A percentile compares a stretch with the other conserved stretches of the same genome.
Conservation (phyloP, 192 early-diverging fungal species). For the Dissophora ornata region DNA sequence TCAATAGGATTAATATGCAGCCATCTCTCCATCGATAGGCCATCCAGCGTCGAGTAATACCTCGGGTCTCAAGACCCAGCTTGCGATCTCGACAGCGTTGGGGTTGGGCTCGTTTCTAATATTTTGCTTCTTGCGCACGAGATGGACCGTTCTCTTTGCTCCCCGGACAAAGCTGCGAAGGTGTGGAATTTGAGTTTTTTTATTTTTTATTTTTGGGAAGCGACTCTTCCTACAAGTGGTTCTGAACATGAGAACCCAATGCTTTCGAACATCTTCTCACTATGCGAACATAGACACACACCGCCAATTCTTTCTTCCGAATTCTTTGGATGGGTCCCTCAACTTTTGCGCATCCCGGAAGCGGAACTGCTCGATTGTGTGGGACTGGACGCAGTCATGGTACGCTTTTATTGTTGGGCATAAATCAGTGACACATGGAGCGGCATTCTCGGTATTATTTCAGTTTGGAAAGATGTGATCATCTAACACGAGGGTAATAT, state of each 20-base stretch:
- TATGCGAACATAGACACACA: conserved; percentile 60
- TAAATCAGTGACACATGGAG: no score
- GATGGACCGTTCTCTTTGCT: conserved; percentile 56
- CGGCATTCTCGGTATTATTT: no score
- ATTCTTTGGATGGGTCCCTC: conserved; percentile 66
- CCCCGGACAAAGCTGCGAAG: conserved; percentile 50
- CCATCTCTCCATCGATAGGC: neutral
- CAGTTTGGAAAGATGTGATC: no score
- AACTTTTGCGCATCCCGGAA: conserved; percentile 58
- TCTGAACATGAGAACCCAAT: no score
- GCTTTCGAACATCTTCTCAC: no score
- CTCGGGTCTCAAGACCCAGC: conserved; percentile 53
- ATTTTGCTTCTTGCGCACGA: conserved; percentile 53
- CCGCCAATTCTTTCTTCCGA: conserved; percentile 52
- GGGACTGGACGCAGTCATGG: conserved; percentile 69
- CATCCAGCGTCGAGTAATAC: conserved; percentile 22
- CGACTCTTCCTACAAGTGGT: no score
- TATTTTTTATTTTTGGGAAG: no score
- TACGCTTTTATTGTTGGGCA: no score
- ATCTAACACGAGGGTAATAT: no score
- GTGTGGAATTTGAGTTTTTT: conserved; percentile 10
- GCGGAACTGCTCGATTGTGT: conserved; percentile 60
- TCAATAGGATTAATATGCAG: no score
- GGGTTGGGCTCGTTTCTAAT: conserved; percentile 42
- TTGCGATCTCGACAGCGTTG: conserved; percentile 24